Evolutionary conservation across 176 grass and related monocot genomes (phyloP).

Genomic region (Poa annua): DNA sequence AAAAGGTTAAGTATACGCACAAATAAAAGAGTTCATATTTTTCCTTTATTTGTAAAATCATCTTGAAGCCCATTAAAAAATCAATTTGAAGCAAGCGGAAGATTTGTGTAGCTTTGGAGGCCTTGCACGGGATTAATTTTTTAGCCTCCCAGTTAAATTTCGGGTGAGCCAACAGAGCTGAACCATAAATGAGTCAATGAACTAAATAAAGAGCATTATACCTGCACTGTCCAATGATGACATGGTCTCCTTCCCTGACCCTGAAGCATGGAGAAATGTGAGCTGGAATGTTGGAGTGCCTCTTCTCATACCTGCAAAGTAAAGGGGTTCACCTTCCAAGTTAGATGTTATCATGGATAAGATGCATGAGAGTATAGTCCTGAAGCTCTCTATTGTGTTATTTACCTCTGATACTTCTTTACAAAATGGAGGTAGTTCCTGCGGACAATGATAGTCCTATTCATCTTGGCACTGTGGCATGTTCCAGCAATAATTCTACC

Average conservation of each 20-base stretch:
- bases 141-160: neutral
- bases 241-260: conserved; percentile 65
- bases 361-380: conserved; percentile 8
- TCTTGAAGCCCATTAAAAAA: neutral
- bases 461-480: conserved; percentile 67
- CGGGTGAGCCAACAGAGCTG: neutral
- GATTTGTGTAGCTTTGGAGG: neutral
- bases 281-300: conserved; percentile 54
- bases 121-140: neutral
- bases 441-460: conserved; percentile 56
- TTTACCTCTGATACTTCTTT: conserved; percentile 63
- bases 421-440: conserved; percentile 64
- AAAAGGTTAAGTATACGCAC: neutral
- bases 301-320: conserved; percentile 58
- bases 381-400: neutral
- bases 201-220: conserved; percentile 31
- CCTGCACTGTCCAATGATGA: conserved; percentile 63
- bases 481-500: conserved; percentile 63
- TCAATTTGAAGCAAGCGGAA: conserved; percentile 1
- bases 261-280: conserved; percentile 63
- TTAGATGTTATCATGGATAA: neutral
- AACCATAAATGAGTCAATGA: neutral
- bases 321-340: conserved; percentile 13
- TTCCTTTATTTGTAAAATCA: neutral
- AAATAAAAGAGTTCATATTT: neutral